phyloP scores from a whole-genome alignment of 1,284 basidiomycete species.

The Austroboletus niveus region DNA sequence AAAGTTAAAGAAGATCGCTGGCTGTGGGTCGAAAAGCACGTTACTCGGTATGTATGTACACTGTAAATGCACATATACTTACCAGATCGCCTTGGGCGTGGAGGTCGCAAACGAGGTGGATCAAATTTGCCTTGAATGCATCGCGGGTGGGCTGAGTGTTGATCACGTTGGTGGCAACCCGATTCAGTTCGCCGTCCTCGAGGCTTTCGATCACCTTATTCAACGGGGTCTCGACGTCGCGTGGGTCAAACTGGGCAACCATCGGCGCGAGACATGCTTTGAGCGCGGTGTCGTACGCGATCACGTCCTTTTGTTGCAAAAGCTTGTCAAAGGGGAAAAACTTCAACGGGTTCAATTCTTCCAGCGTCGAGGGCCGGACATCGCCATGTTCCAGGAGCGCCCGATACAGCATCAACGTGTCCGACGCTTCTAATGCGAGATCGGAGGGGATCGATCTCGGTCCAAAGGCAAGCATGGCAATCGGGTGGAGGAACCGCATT shows the following conservation, averaged over 20 bases:
- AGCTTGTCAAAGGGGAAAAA: constrained; percentile 45
- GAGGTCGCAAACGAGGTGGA: constrained; percentile 54
- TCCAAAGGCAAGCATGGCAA: constrained; percentile 52
- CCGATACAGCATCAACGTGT: constrained; percentile 51
- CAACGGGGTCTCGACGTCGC: constrained; percentile 36
- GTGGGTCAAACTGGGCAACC: constrained; percentile 38
- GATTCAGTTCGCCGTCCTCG: constrained; percentile 37
- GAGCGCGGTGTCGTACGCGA: constrained; percentile 54
- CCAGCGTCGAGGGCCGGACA: constrained; percentile 28
- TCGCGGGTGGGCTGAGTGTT: constrained; percentile 32
- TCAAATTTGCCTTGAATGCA: constrained; percentile 42
- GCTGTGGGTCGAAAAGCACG: constrained; percentile 35
- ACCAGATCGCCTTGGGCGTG: constrained; percentile 51
- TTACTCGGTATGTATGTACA: background rate
- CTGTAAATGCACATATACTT: constrained; percentile 21
- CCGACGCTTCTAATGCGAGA: constrained; percentile 57
- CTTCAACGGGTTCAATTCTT: constrained; percentile 40
- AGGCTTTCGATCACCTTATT: constrained; percentile 41
- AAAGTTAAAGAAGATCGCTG: constrained; percentile 67
- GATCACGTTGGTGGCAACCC: constrained; percentile 21
- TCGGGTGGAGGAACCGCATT: constrained; percentile 59
- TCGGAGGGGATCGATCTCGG: constrained; percentile 53
- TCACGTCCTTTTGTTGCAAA: constrained; percentile 56
- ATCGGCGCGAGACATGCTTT: constrained; percentile 45
- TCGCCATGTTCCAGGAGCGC: constrained; percentile 35